Percentiles rank a stretch among this genome's conserved stretches.
Conservation (phyloP, 306 rosid genomes). For the Adenanthera pavonina region DNA sequence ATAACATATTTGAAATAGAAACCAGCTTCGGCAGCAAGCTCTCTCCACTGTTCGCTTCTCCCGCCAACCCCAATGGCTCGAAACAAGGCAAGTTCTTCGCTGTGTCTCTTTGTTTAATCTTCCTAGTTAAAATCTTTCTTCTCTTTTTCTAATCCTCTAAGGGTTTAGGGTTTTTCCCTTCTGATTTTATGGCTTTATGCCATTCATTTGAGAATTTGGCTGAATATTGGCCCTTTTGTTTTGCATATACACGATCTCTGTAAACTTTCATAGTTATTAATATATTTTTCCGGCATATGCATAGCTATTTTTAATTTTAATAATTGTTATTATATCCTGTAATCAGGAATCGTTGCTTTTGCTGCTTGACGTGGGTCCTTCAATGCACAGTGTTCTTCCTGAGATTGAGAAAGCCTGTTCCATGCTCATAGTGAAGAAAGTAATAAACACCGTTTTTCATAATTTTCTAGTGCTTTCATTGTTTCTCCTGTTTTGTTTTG, state of each 20-base stretch:
- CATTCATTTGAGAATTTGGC: not conserved
- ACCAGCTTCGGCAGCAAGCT: conserved; percentile 21
- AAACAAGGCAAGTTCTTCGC: conserved; percentile 57
- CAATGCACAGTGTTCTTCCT: conserved; percentile 83
- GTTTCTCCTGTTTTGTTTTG: not conserved
- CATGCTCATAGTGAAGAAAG: conserved; percentile 79
- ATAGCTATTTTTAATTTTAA: not conserved
- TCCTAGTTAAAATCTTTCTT: not conserved
- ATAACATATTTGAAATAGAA: not conserved
- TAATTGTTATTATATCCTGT: conserved; percentile 18
- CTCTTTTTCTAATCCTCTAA: not conserved
- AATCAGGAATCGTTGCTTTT: conserved; percentile 75
- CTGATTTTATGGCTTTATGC: not conserved
- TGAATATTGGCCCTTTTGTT: not conserved
- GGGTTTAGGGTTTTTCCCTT: conserved; percentile 45
- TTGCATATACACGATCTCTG: not conserved
- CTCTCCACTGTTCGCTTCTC: not conserved
- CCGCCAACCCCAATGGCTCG: conserved; percentile 73
- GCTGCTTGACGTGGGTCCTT: conserved; percentile 89
- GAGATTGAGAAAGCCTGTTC: conserved; percentile 78
- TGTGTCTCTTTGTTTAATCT: not conserved
- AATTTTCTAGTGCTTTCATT: not conserved
- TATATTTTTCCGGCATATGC: not conserved
- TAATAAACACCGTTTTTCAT: conserved; percentile 3
- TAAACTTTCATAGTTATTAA: not conserved